phyloP scores from a whole-genome alignment of 2,329 filamentous ascomycete genomes.

The Coleophoma crateriformis region DNA sequence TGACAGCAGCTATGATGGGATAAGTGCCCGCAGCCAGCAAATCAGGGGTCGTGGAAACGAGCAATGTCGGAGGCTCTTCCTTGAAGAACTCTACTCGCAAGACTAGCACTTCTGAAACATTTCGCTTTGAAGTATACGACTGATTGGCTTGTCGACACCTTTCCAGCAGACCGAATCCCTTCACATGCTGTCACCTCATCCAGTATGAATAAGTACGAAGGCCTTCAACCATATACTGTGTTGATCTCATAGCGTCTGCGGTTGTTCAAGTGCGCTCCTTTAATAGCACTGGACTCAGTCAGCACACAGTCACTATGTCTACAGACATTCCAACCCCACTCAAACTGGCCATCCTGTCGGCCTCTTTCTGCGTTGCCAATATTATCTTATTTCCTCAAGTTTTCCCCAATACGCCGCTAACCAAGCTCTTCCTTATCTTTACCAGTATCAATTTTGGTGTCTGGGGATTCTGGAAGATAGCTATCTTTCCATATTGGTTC shows the following conservation, averaged over 20 bases:
- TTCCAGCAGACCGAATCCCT: no score
- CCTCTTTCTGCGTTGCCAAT: slow-evolving; percentile 8
- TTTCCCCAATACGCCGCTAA: slow-evolving; percentile 6
- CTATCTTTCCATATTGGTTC: slow-evolving; percentile 14
- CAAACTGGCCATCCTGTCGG: slow-evolving; percentile 5
- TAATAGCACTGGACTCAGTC: no score
- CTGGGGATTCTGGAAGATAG: slow-evolving; percentile 10
- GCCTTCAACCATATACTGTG: no score
- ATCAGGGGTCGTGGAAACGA: no score
- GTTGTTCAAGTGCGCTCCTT: no score
- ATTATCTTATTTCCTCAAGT: slow-evolving; percentile 12
- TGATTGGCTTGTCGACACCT: neutral
- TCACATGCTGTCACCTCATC: no score
- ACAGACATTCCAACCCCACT: slow-evolving; percentile 6
- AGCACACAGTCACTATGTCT: neutral
- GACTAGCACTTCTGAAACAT: neutral
- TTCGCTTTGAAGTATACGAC: neutral
- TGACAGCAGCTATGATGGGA: neutral
- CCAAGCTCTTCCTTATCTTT: slow-evolving; percentile 9
- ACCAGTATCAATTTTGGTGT: slow-evolving; percentile 4
- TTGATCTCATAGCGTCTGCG: no score
- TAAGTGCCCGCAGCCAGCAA: no score
- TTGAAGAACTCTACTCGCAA: neutral
- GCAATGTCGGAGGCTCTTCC: neutral
- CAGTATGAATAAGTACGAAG: no score